These are phyloP conservation scores for Lathyrus aphaca DNA, from an alignment of 306 rosid genomes.

Conservation along the genomic window DNA sequence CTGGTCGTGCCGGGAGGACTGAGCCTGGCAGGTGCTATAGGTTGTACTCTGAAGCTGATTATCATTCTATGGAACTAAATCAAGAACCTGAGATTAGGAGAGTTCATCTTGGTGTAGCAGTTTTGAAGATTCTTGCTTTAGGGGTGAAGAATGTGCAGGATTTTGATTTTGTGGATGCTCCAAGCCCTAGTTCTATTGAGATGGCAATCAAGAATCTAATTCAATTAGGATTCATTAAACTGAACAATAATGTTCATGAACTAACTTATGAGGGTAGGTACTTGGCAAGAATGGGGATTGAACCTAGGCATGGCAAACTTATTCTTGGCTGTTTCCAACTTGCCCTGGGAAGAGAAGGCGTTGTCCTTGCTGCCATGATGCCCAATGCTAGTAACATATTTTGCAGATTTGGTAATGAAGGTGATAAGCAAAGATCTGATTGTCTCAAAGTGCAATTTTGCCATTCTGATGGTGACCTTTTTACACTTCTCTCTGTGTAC, in stretches of 20 bases:
- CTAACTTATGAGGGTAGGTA: slow-evolving; percentile 67
- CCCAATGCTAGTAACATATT: slow-evolving; percentile 87
- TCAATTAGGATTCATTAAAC: slow-evolving; percentile 70
- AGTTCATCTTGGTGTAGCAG: slow-evolving; percentile 98
- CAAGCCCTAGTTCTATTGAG: slow-evolving; percentile 77
- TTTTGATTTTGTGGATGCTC: slow-evolving; percentile 92
- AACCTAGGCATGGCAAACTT: slow-evolving; percentile 95
- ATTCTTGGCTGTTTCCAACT: slow-evolving; percentile 63
- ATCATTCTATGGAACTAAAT: slow-evolving; percentile 63
- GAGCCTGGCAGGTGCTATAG: slow-evolving; percentile 92
- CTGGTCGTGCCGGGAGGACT: slow-evolving; percentile 98
- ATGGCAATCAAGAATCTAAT: slow-evolving; percentile 79
- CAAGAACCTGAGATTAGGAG: slow-evolving; percentile 97
- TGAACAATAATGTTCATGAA: slow-evolving; percentile 47
- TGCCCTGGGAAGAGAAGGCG: slow-evolving; percentile 75
- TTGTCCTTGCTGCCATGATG: slow-evolving; percentile 88
- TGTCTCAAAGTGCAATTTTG: slow-evolving; percentile 87
- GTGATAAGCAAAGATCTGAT: slow-evolving; percentile 78
- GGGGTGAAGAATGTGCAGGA: slow-evolving; percentile 72
- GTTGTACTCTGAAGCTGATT: slow-evolving; percentile 77
- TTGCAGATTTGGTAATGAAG: slow-evolving; percentile 85
- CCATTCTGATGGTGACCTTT: slow-evolving; percentile 88
- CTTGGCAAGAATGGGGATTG: slow-evolving; percentile 84
- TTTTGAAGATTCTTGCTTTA: slow-evolving; percentile 83
- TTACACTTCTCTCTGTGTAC: slow-evolving; percentile 89